A percentile compares a stretch with the other conserved stretches of the same genome.
Conservation (phyloP, 495 filamentous ascomycete genomes). For the Penicillium coffeae region DNA sequence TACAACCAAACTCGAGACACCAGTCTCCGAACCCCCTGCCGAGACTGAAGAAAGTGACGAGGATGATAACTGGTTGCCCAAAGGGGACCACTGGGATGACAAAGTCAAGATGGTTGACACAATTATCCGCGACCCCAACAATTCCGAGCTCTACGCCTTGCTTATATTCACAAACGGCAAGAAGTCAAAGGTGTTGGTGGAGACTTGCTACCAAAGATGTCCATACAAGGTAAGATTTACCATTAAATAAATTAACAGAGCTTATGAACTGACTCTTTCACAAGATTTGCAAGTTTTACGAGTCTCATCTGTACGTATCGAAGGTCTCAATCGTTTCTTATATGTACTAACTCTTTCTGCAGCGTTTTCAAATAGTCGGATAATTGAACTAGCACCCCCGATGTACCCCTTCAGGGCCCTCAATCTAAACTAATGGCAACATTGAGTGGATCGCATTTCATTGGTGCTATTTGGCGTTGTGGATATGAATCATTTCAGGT, state of each 20-base stretch:
- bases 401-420: too few species aligned
- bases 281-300: constrained; percentile 48
- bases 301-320: constrained; percentile 40
- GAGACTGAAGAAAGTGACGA: constrained; percentile 20
- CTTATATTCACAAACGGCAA: constrained; percentile 54
- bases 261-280: constrained; percentile 12
- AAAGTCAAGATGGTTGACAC: constrained; percentile 54
- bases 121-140: constrained; percentile 46
- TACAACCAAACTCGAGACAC: too few species aligned
- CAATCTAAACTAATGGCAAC: too few species aligned
- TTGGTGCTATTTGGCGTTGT: too few species aligned
- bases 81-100: constrained; percentile 54
- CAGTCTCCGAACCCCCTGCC: neutral
- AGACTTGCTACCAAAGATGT: constrained; percentile 40
- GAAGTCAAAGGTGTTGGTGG: constrained; percentile 34
- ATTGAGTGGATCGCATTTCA: too few species aligned
- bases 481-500: too few species aligned
- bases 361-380: constrained; percentile 36
- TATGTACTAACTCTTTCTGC: constrained; percentile 8
- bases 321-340: neutral
- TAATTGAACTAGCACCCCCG: neutral
- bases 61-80: constrained; percentile 43
- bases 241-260: too few species aligned
- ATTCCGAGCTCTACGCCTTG: constrained; percentile 42
- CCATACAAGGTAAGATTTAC: constrained; percentile 27